These are phyloP conservation scores for Vigna nakashimae DNA, from an alignment of 306 rosid genomes.

Conservation along the genomic window DNA sequence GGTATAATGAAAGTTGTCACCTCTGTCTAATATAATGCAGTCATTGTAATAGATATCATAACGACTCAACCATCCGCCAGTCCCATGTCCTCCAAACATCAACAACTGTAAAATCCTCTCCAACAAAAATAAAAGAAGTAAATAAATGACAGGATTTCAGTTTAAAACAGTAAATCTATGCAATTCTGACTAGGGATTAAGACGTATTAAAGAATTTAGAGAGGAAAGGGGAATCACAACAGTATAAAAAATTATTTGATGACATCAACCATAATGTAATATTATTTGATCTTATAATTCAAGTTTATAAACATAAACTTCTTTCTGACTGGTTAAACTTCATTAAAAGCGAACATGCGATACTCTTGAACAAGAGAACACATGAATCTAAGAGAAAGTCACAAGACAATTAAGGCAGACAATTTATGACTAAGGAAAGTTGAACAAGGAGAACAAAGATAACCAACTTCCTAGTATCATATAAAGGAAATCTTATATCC, in stretches of 20 bases:
- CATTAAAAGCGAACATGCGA: neutral
- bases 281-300: neutral
- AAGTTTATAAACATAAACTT: constrained; percentile 19
- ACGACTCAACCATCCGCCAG: constrained; percentile 99
- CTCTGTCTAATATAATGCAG: constrained; percentile 83
- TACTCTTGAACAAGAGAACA: neutral
- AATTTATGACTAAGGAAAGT: constrained; percentile 4
- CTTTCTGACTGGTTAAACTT: constrained; percentile 11
- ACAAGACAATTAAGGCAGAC: neutral
- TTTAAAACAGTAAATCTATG: neutral
- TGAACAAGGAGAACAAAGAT: neutral
- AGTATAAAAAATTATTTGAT: constrained; percentile 24
- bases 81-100: constrained; percentile 98
- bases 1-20: constrained; percentile 61
- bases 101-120: constrained; percentile 65
- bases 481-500: neutral
- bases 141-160: constrained; percentile 38
- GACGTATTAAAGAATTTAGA: neutral
- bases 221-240: neutral
- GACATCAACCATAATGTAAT: constrained; percentile 18
- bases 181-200: constrained; percentile 31
- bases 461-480: neutral
- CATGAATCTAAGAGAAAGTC: constrained; percentile 3
- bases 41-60: constrained; percentile 93
- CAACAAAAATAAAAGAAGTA: constrained; percentile 30